phyloP scores from a whole-genome alignment of 2,329 filamentous ascomycete species.

The Uncinocarpus reesii region DNA sequence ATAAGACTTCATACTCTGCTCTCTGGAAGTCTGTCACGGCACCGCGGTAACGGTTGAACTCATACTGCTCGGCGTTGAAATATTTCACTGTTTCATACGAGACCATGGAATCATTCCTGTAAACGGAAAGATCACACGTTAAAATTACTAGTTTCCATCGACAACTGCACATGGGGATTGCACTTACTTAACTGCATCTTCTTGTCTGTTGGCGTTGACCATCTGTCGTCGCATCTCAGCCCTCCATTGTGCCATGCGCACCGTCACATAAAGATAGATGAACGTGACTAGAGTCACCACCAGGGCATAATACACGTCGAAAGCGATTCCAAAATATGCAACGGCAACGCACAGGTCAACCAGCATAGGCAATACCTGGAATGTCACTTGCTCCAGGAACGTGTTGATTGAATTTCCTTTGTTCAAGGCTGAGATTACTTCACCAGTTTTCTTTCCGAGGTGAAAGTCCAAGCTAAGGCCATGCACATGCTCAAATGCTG shows the following conservation, averaged over 20 bases:
- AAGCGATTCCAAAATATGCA: constrained; percentile 63
- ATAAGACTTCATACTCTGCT: constrained; percentile 65
- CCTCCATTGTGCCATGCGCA: constrained; percentile 88
- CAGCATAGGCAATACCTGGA: constrained; percentile 90
- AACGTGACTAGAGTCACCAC: constrained; percentile 86
- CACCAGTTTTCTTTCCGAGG: constrained; percentile 88
- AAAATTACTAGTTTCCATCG: not conserved
- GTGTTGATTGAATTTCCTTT: constrained; percentile 95
- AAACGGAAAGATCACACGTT: constrained; percentile 2
- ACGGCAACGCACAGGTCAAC: constrained; percentile 81
- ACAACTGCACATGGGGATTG: not conserved
- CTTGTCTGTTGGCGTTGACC: constrained; percentile 88
- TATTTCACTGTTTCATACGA: constrained; percentile 96
- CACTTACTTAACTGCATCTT: constrained; percentile 80
- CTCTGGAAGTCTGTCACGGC: constrained; percentile 62
- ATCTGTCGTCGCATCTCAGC: constrained; percentile 84
- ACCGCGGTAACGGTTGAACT: constrained; percentile 61
- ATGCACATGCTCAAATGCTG: constrained; percentile 95
- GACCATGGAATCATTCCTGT: constrained; percentile 84
- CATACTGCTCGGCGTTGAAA: constrained; percentile 74
- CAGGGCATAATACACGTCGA: constrained; percentile 82
- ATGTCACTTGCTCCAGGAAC: constrained; percentile 92
- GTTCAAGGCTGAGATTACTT: constrained; percentile 88
- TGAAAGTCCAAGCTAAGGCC: constrained; percentile 92
- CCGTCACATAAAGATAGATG: constrained; percentile 91